Conservation (phyloP, 1,284 basidiomycete species). For the Moniliella sp. region DNA sequence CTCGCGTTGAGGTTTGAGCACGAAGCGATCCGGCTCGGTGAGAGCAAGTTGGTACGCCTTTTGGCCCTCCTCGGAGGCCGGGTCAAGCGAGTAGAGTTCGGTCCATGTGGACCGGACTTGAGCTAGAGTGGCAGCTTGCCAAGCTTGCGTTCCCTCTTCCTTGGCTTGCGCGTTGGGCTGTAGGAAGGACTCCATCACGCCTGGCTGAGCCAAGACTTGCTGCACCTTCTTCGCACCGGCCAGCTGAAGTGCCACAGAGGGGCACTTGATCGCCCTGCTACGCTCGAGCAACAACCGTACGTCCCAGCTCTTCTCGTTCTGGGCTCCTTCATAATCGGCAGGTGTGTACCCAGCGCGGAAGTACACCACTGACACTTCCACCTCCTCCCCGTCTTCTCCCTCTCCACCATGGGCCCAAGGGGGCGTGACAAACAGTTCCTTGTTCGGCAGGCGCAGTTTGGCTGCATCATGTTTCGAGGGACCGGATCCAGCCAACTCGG, state of each 20-base stretch:
- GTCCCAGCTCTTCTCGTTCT: constrained; percentile 42
- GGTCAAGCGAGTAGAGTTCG: constrained; percentile 34
- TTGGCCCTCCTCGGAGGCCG: constrained; percentile 34
- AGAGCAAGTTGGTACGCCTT: constrained; percentile 43
- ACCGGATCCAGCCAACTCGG: constrained; percentile 6
- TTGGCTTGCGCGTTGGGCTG: too few species aligned
- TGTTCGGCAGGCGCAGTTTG: neutral
- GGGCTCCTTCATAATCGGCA: constrained; percentile 45
- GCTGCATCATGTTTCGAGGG: neutral
- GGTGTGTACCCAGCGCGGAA: constrained; percentile 73
- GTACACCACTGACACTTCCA: constrained; percentile 62
- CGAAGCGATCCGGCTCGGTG: constrained; percentile 44
- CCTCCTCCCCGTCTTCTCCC: neutral
- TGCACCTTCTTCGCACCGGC: constrained; percentile 91
- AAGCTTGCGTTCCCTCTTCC: constrained; percentile 32
- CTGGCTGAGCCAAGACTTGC: constrained; percentile 56
- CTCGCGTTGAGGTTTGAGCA: constrained; percentile 85
- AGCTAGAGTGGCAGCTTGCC: neutral
- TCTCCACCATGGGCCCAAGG: too few species aligned
- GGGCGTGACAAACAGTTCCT: constrained; percentile 1
- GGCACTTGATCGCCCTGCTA: constrained; percentile 73
- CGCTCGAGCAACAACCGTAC: constrained; percentile 57
- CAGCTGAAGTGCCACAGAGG: constrained; percentile 67
- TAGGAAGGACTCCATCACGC: too few species aligned
- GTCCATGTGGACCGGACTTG: too few species aligned